Conservation (phyloP, 78 protist genomes). For the Dictyostelium capitatum region DNA sequence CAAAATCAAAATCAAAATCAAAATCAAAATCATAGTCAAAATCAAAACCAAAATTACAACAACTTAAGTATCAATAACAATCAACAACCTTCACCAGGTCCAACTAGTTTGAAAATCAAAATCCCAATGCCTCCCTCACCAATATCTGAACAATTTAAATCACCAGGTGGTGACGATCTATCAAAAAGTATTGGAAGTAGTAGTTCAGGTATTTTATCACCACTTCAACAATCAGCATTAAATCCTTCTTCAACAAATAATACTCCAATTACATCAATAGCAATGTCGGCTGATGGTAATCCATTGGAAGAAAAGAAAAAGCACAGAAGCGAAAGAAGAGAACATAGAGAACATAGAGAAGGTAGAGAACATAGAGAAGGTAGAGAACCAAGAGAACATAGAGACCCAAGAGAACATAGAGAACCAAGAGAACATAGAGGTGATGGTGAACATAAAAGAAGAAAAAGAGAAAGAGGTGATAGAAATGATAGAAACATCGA, state of each 20-base stretch:
- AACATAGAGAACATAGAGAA: constrained; percentile 13
- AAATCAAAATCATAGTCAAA: not conserved
- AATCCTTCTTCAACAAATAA: not conserved
- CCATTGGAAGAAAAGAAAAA: not conserved
- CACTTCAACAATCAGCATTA: not conserved
- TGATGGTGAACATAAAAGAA: constrained; percentile 16
- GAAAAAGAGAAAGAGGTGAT: not conserved
- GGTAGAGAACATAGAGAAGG: not conserved
- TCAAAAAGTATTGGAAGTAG: not conserved
- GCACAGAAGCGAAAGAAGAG: constrained; percentile 9
- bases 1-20: not conserved
- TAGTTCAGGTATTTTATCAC: not conserved
- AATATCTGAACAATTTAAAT: not conserved
- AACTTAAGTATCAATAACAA: not conserved
- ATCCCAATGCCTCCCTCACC: constrained; percentile 28
- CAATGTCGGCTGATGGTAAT: not conserved
- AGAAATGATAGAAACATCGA: not conserved
- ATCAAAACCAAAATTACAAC: not conserved
- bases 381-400: not conserved
- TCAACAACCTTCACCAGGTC: not conserved
- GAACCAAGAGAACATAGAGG: not conserved
- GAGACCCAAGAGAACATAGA: not conserved
- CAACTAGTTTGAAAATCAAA: constrained; percentile 32
- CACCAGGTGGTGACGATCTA: not conserved
- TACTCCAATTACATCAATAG: not conserved